These are phyloP conservation scores for Coemansia sp. DNA, from an alignment of 192 early-diverging fungal genomes.

Conservation along the genomic window DNA sequence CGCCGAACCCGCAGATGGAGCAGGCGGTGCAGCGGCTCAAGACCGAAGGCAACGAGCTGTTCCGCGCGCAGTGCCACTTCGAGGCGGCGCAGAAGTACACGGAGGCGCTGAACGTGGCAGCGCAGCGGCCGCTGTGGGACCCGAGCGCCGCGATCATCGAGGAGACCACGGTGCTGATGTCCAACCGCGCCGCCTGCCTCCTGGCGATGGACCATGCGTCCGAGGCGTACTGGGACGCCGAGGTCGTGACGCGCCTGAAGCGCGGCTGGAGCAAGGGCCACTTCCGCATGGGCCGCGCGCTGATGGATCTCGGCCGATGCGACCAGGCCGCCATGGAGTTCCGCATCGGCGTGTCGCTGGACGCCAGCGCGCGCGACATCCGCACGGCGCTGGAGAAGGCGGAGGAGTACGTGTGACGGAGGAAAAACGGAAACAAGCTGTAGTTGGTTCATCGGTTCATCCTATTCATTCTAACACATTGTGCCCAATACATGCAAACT, in stretches of 20 bases:
- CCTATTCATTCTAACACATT: too few species aligned
- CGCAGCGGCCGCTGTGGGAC: slow-evolving; percentile 74
- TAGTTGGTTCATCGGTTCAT: neutral
- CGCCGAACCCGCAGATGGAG: slow-evolving; percentile 63
- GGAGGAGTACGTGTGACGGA: slow-evolving; percentile 34
- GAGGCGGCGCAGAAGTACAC: slow-evolving; percentile 86
- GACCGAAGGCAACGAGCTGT: slow-evolving; percentile 84
- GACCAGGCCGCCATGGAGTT: slow-evolving; percentile 81
- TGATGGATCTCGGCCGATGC: slow-evolving; percentile 77
- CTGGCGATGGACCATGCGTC: slow-evolving; percentile 64
- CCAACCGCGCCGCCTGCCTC: slow-evolving; percentile 68
- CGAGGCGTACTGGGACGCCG: slow-evolving; percentile 71
- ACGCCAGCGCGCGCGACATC: slow-evolving; percentile 74
- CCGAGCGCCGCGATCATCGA: slow-evolving; percentile 64
- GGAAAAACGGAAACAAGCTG: neutral
- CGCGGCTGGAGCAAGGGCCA: slow-evolving; percentile 73
- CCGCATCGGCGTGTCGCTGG: slow-evolving; percentile 73
- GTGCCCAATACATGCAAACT: neutral
- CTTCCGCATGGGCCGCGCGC: slow-evolving; percentile 80
- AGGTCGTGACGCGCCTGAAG: slow-evolving; percentile 66
- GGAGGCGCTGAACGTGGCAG: slow-evolving; percentile 79
- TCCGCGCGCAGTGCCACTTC: slow-evolving; percentile 76
- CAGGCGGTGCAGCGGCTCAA: slow-evolving; percentile 60
- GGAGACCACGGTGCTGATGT: slow-evolving; percentile 64
- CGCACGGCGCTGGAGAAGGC: slow-evolving; percentile 72